These are phyloP conservation scores for Aschersonia sp. DNA, from an alignment of 2,329 filamentous ascomycete genomes.

Conservation along the genomic window DNA sequence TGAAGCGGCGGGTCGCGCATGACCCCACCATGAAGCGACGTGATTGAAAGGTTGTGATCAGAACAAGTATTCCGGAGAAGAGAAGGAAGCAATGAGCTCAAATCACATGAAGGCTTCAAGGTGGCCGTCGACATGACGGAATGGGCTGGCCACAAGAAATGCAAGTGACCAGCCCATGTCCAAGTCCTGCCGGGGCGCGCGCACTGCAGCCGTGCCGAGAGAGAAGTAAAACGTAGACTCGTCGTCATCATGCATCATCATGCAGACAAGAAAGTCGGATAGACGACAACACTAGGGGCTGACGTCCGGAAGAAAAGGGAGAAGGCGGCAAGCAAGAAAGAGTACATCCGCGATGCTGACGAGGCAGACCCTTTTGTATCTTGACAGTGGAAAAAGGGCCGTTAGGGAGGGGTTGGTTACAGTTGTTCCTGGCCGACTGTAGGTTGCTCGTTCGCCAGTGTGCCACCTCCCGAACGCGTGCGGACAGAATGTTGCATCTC, in stretches of 20 bases:
- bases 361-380: too few species aligned
- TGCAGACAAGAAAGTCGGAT: not conserved
- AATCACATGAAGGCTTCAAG: too few species aligned
- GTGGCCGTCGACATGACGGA: too few species aligned
- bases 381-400: too few species aligned
- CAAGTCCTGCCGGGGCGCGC: not conserved
- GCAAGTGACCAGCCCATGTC: not conserved
- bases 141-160: not conserved
- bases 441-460: not conserved
- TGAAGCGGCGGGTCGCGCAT: not conserved
- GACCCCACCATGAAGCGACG: not conserved
- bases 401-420: too few species aligned
- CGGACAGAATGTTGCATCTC: too few species aligned
- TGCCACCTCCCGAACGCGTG: not conserved
- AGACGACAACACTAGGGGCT: not conserved
- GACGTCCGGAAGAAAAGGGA: too few species aligned
- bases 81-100: too few species aligned
- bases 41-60: too few species aligned
- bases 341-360: too few species aligned
- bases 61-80: too few species aligned
- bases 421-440: not conserved
- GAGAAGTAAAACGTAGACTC: not conserved
- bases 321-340: too few species aligned
- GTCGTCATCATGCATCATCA: conserved; percentile 2
- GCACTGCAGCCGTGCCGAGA: not conserved